A percentile compares a stretch with the other conserved stretches of the same genome.
Evolutionary conservation across 1,284 basidiomycete species (phyloP).

Genomic region (Mycena citricolor): DNA sequence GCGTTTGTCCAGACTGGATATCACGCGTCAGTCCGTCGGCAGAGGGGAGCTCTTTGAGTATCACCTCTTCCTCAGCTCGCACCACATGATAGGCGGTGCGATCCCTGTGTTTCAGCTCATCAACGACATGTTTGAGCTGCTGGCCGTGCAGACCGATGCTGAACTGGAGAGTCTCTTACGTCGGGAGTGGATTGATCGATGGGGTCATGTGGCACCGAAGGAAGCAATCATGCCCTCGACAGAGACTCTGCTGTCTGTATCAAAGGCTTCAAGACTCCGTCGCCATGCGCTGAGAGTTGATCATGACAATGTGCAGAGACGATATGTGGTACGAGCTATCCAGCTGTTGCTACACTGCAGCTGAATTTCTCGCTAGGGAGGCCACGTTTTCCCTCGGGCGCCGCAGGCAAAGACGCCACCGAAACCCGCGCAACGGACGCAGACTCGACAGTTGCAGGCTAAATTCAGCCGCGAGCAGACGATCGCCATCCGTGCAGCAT

Average conservation of each 20-base stretch:
- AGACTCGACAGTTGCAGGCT: conserved; percentile 1
- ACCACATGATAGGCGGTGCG: conserved; percentile 10
- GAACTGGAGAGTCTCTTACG: conserved; percentile 8
- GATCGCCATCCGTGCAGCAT: conserved; percentile 7
- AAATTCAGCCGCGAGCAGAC: conserved; percentile 11
- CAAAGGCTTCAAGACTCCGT: conserved; percentile 2
- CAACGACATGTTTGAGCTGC: conserved; percentile 4
- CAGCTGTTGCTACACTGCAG: neutral
- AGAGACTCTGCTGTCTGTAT: conserved; percentile 6
- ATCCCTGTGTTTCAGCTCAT: neutral
- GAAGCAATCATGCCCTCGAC: conserved; percentile 11
- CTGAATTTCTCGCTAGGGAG: conserved; percentile 4
- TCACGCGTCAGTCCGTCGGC: conserved; percentile 3
- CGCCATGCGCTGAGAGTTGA: conserved; percentile 17
- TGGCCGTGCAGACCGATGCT: conserved; percentile 11
- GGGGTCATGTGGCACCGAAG: neutral
- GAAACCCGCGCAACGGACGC: neutral
- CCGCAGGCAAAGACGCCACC: conserved; percentile 1
- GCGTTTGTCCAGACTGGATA: conserved; percentile 5
- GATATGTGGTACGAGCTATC: conserved; percentile 13
- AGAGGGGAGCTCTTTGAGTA: conserved; percentile 16
- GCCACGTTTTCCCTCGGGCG: conserved; percentile 12
- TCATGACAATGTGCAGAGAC: conserved; percentile 10
- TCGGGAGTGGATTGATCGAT: conserved; percentile 18
- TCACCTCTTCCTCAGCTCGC: neutral